Base-by-base conservation (phyloP, 1,139 yeast species). In the Hyphopichia khmerensis region DNA sequence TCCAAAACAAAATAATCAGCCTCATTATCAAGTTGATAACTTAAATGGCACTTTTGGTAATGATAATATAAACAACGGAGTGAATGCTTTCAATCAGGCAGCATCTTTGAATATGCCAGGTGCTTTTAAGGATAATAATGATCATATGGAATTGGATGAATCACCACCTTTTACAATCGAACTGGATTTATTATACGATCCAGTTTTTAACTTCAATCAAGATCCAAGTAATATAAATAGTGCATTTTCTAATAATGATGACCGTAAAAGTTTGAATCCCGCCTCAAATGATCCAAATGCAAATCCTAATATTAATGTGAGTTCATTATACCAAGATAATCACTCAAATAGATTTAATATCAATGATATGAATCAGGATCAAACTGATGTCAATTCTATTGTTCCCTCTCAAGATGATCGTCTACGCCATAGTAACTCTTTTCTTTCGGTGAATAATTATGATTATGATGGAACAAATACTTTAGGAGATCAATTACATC, bases 141-240 rank as follows among this genome's bases (percentile, higher is more conserved):
- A 67, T 40, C 45, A 51, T 10, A 67, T 69, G 74, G 75, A 69
- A 17, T 42, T 69, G 21, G 75, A 69, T 42, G 72, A 68, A 38
- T 62, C 67, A 15, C 74, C 75, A 3, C 73, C 71, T 9, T 69
- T 69, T 43, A 62, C 74, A 2, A 58, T 69, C 16, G 75, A 65
- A 30, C 67, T 62, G 63, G 71, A 66, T 42, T 39, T 57, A 26
- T 60, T 47, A 36, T 52, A 50, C 40, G 65, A 60, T 44, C 49
- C 57, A 5, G 27, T 13, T 9, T 26, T 26, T 11, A 26, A 26
- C n/a, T 26, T 26, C 10, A 26, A 42, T 35, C 33, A 42, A 30
- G 42, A 43, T 14, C 33, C 16, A 30, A 14, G 33, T 16, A 30
- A 30, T 16, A 30, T 30, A 5, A 30, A 30, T 16, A 30, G 33